A percentile compares a stretch with the other conserved stretches of the same genome.
These are phyloP conservation scores for Stagonosporopsis rhizophila DNA, from an alignment of 2,329 filamentous ascomycete species.

Conservation along the genomic window DNA sequence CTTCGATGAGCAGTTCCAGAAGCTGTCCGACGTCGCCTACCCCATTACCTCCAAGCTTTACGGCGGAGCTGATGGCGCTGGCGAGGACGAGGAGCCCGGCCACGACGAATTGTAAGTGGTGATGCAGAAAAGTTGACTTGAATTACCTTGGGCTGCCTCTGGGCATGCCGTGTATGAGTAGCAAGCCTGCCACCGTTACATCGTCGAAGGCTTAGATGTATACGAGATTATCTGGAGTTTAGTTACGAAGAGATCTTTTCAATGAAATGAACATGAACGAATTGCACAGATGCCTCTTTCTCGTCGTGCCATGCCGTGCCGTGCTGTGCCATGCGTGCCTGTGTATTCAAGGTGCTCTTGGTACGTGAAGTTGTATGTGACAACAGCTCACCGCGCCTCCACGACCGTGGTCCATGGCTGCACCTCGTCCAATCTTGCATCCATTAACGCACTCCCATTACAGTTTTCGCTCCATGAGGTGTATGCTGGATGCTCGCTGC, in stretches of 20 bases:
- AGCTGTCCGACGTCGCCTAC: conserved; percentile 94
- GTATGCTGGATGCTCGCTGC: no score
- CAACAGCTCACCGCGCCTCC: not conserved
- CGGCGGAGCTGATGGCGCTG: conserved; percentile 66
- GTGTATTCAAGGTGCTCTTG: not conserved
- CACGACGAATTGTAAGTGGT: conserved; percentile 59
- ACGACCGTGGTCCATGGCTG: not conserved
- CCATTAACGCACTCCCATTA: no score
- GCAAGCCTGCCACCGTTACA: conserved; percentile 17
- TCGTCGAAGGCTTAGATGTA: conserved; percentile 30
- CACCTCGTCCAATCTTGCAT: no score
- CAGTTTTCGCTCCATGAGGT: no score
- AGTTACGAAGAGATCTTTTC: conserved; percentile 22
- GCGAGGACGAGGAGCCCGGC: conserved; percentile 66
- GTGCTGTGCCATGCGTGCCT: conserved; percentile 6
- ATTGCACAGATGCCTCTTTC: not conserved
- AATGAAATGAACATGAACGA: conserved; percentile 28
- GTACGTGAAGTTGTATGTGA: not conserved
- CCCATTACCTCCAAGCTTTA: conserved; percentile 99
- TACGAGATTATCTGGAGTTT: conserved; percentile 29
- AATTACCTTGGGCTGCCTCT: conserved; percentile 24
- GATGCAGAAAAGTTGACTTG: conserved; percentile 24
- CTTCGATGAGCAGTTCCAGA: conserved; percentile 99
- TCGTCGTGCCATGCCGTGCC: not conserved
- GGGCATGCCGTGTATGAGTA: conserved; percentile 40